A percentile compares a stretch with the other conserved stretches of the same genome.
These are phyloP conservation scores for Eutrema salsugineum DNA, from an alignment of 441 rosid genomes.

Conservation along the genomic window DNA sequence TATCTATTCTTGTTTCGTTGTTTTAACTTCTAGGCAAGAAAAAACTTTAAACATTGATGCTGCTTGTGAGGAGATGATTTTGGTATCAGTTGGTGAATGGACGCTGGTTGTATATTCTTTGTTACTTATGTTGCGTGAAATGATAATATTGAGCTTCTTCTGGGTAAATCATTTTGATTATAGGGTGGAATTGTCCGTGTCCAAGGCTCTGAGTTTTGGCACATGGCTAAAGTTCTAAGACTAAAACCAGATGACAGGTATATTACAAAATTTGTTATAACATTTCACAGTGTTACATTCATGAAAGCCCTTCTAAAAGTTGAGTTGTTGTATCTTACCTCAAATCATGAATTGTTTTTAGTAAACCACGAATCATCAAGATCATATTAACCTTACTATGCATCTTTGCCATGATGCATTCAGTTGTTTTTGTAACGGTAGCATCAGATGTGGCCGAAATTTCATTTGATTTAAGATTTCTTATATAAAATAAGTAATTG, in stretches of 20 bases:
- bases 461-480: not conserved
- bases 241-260: slow-evolving; percentile 56
- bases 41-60: too few species aligned
- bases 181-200: slow-evolving; percentile 72
- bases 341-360: not conserved
- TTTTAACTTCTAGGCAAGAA: too few species aligned
- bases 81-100: too few species aligned
- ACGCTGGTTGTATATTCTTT: too few species aligned
- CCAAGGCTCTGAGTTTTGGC: slow-evolving; percentile 82
- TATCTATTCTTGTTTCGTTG: too few species aligned
- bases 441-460: not conserved
- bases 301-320: not conserved
- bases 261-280: not conserved
- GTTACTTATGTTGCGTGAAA: not conserved
- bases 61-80: too few species aligned
- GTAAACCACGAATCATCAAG: not conserved
- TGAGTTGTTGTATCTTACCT: not conserved
- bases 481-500: not conserved
- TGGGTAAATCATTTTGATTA: slow-evolving; percentile 7
- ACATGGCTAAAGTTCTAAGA: slow-evolving; percentile 73
- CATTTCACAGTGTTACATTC: not conserved
- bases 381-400: not conserved
- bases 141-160: not conserved
- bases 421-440: not conserved
- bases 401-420: slow-evolving; percentile 1